Evolutionary conservation across 306 rosid genomes (phyloP), one percentile per base, ranked within the genome.

Genomic region (Biancaea sappan): DNA sequence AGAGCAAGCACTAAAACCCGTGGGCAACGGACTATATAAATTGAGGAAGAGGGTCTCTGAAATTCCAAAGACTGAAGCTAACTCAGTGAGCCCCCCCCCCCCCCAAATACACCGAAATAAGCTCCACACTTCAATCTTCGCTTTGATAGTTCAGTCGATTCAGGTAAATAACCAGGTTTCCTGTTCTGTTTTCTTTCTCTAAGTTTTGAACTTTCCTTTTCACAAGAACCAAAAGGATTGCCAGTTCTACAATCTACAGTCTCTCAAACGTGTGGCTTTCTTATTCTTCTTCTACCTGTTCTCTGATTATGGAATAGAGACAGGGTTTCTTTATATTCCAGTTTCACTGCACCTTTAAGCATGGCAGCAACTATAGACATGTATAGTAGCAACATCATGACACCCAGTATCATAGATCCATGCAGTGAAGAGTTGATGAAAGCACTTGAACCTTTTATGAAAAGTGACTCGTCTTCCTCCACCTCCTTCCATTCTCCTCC

Each of bases 361-460:
- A 92, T 89, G 97, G 83, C 86, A 48, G 74, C 87, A 26, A 78
- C 85, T 37, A 77, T 85, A 77, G 91, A 81, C 74, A n/a, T 77
- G 37, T 84, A 79, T 81, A 83, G 51, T 11, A 73, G 58, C 78
- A 80, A 31, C 62, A 32, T 32, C 59, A 35, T 66, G 8, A 26
- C 48, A 44, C 48, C 77, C 15, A 72, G 76, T 72, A 81, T 84
- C 69, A 74, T 84, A 38, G 96, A 92, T 81, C 86, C 90, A 0
- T 72, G 62, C 11, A 80, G 68, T 19, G 95, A 87, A 73, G 97
- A 88, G 76, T 77, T 91, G 24, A 87, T 91, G 93, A 90, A 71
- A 79, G 89, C 93, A 77, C 91, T 91, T 59, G 66, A 80, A 73
- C 93, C 98, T 85, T 88, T 77, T 77, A 80, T 88, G 80, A 89